Evolutionary conservation across 768 basidiomycete species (phyloP).

Genomic region (Leccinum disarticulatum): DNA sequence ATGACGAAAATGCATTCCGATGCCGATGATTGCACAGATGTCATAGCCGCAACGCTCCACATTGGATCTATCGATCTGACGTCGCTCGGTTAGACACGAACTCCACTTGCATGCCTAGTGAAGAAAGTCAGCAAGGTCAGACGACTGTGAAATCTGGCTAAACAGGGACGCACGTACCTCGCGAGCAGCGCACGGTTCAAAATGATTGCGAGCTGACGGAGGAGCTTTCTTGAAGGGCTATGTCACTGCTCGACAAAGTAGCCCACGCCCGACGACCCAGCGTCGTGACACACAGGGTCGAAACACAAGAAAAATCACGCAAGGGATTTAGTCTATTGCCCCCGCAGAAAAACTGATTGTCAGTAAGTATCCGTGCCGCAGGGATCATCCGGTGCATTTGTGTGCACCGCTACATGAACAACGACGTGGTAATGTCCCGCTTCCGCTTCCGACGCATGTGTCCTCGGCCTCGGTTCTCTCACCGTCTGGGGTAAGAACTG

Average conservation of each 20-base stretch:
- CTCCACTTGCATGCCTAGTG: neutral
- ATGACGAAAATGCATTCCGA: no score
- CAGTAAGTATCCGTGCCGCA: neutral
- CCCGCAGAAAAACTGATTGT: neutral
- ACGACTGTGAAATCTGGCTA: neutral
- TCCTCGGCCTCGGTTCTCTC: neutral
- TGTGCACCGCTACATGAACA: no score
- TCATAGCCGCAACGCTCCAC: neutral
- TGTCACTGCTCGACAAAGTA: neutral
- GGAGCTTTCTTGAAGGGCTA: neutral
- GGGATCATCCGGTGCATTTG: neutral
- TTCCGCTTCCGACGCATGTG: neutral
- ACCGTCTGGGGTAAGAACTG: neutral
- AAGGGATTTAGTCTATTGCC: neutral
- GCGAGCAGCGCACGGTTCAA: neutral
- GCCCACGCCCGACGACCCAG: neutral
- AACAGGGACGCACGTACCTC: neutral
- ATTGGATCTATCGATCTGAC: neutral
- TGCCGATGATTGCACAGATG: slow-evolving; percentile 12
- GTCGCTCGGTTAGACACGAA: neutral
- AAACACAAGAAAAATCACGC: neutral
- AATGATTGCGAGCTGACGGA: neutral
- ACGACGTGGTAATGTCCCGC: no score
- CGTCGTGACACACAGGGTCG: neutral
- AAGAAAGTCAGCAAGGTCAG: neutral